A percentile compares a stretch with the other conserved stretches of the same genome.
These are phyloP conservation scores for Chimonanthus salicifolius DNA, from an alignment of 164 flowering plant species.

Conservation along the genomic window DNA sequence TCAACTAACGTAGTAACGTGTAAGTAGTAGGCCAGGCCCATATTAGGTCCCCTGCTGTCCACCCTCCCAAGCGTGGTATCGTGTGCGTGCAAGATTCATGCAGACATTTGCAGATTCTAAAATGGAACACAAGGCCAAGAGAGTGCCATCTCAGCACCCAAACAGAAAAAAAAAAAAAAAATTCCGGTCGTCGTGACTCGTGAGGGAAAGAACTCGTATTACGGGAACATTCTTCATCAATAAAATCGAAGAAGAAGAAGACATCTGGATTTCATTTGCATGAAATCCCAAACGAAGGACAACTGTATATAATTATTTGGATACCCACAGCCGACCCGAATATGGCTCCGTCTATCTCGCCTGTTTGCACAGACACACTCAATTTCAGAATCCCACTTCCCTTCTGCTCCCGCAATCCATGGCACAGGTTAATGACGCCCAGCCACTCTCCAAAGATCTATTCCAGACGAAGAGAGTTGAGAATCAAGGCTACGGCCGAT, in stretches of 20 bases:
- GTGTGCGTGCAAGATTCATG: not conserved
- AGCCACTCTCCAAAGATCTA: constrained; percentile 14
- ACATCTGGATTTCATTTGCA: too few relatives aligned
- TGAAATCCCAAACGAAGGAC: too few relatives aligned
- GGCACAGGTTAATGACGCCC: constrained; percentile 21
- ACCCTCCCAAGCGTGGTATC: not conserved
- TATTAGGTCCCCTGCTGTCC: not conserved
- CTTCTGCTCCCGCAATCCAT: constrained; percentile 20
- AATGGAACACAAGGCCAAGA: not conserved
- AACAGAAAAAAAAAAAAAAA: not conserved
- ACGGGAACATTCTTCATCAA: too few relatives aligned
- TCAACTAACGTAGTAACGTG: too few relatives aligned
- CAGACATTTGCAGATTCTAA: not conserved
- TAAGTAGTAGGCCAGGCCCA: too few relatives aligned
- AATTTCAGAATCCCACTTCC: constrained; percentile 38
- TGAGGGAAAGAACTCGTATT: too few relatives aligned
- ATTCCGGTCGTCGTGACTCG: too few relatives aligned
- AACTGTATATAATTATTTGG: too few relatives aligned
- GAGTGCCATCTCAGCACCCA: constrained; percentile 18
- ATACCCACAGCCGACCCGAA: not conserved
- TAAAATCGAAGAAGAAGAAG: too few relatives aligned
- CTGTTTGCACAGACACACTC: constrained; percentile 55
- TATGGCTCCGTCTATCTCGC: constrained; percentile 61
- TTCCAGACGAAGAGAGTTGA: constrained; percentile 26
- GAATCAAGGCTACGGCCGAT: constrained; percentile 40